Evolutionary conservation across 1,284 basidiomycete genomes (phyloP).

Genomic region (Entoloma clypeatum): DNA sequence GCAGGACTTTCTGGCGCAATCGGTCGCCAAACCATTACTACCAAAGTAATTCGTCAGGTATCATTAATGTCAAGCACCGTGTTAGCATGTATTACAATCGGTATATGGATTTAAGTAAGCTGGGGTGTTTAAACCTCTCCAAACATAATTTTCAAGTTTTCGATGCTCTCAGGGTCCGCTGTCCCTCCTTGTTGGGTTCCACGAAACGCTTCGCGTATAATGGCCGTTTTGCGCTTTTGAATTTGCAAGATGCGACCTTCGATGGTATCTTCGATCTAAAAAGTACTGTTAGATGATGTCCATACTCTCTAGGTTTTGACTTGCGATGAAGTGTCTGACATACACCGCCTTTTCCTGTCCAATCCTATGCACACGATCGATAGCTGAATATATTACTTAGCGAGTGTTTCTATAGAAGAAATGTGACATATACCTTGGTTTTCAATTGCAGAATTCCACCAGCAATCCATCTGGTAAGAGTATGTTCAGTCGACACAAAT

Average conservation of each 20-base stretch:
- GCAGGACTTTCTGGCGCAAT: constrained; percentile 25
- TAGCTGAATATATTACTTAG: constrained; percentile 51
- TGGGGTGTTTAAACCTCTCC: constrained; percentile 33
- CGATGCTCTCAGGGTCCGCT: constrained; percentile 63
- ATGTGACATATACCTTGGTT: constrained; percentile 75
- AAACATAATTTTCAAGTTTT: constrained; percentile 78
- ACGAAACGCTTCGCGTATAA: constrained; percentile 77
- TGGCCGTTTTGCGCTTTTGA: constrained; percentile 84
- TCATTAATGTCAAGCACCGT: not conserved
- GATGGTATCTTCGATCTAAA: constrained; percentile 65
- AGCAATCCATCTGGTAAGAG: constrained; percentile 79
- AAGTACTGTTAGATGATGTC: constrained; percentile 1
- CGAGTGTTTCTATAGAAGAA: not conserved
- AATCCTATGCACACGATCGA: constrained; percentile 78
- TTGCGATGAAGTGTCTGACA: constrained; percentile 88
- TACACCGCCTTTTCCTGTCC: constrained; percentile 85
- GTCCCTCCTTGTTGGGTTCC: constrained; percentile 36
- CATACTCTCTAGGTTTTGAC: constrained; percentile 22
- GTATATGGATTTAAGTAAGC: not conserved
- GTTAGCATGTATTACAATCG: not conserved
- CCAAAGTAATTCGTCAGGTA: not conserved
- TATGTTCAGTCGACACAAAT: not conserved
- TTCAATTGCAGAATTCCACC: constrained; percentile 92
- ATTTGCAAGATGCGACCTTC: constrained; percentile 85
- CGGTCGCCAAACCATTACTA: constrained; percentile 27